Base-by-base conservation (phyloP, 106 monocot genomes). In the Dendrobium officinale region DNA sequence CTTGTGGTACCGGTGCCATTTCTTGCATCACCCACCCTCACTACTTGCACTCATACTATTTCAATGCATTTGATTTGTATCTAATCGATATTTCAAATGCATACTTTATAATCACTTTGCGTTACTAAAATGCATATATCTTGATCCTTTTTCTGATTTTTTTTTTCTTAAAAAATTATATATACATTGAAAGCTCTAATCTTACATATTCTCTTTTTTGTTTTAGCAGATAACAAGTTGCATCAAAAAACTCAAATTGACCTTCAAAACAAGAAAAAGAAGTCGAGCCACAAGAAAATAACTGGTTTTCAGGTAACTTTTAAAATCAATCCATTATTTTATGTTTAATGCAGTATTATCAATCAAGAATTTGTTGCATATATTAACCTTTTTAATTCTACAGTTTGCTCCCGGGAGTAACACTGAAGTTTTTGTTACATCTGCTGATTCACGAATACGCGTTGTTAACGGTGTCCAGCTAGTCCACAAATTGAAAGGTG, bases 401-500 rank as follows among this genome's bases (percentile, higher is more conserved):
- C 37, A 37, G 37, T 37, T 37, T 37, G 2, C 37, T 37, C 96
- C 92, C 73, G 91, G 88, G 73, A 94, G 92, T 79, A 87, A 81
- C 16, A 82, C 93, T 2, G 93, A 94, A 87, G 92, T 90, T 54
- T 83, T 96, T 41, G 80, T 96, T 51, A 96, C 96, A 47, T 93
- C 96, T 40, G 96, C 96, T 82, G 96, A 96, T 85, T 96, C 96
- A 59, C 83, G 93, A 81, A 93, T 96, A 48, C 85, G 96, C 42
- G 87, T 93, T 55, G 86, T 96, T 75, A 90, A 96, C 85, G 88
- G 92, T 80, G 79, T 80, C 80, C 88, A 92, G 73, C 59, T 96
- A 29, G 88, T 92, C 42, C 96, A 94, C 73, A 96, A 92, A 79
- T 93, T 94, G 44, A 96, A 92, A 91, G 96, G 96, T 94, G 82